These are phyloP conservation scores for Fusarium fracticaudum DNA, from an alignment of 2,329 filamentous ascomycete genomes.

Conservation along the genomic window DNA sequence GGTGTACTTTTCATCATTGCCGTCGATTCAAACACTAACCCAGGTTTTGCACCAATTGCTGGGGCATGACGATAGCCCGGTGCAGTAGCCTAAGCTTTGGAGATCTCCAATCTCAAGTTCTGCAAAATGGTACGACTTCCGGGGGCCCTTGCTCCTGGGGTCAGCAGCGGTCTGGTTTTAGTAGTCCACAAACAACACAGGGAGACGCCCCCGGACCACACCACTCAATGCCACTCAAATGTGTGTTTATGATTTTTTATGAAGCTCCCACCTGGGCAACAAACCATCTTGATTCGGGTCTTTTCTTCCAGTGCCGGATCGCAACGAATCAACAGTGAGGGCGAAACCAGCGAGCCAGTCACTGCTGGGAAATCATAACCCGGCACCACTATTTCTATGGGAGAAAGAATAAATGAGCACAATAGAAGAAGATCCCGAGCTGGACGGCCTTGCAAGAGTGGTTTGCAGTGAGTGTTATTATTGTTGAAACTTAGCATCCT, in stretches of 20 bases:
- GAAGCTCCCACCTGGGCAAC: conserved; percentile 8
- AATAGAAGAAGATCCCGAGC: not conserved
- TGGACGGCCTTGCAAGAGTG: conserved; percentile 26
- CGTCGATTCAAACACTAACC: conserved; percentile 23
- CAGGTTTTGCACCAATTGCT: conserved; percentile 37
- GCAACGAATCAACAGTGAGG: not conserved
- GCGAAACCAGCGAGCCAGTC: not conserved
- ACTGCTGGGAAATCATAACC: not conserved
- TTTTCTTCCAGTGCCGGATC: not conserved
- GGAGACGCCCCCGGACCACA: conserved; percentile 29
- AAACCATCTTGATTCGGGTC: conserved; percentile 11
- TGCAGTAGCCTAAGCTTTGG: conserved; percentile 41
- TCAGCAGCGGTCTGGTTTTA: conserved; percentile 38
- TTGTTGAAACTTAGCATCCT: conserved; percentile 27
- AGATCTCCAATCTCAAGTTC: conserved; percentile 44
- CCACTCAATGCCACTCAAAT: conserved; percentile 35
- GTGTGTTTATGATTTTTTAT: conserved; percentile 18
- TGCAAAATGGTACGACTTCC: conserved; percentile 44
- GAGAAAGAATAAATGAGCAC: not conserved
- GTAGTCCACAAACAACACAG: conserved; percentile 29
- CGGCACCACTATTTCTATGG: not conserved
- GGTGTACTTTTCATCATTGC: conserved; percentile 16
- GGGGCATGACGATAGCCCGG: conserved; percentile 39
- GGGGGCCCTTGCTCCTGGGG: conserved; percentile 35
- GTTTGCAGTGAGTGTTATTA: conserved; percentile 26